Percentiles rank a stretch among this genome's conserved stretches.
Evolutionary conservation across 257 asterid genomes (phyloP).

Genomic region (Vinca minor): DNA sequence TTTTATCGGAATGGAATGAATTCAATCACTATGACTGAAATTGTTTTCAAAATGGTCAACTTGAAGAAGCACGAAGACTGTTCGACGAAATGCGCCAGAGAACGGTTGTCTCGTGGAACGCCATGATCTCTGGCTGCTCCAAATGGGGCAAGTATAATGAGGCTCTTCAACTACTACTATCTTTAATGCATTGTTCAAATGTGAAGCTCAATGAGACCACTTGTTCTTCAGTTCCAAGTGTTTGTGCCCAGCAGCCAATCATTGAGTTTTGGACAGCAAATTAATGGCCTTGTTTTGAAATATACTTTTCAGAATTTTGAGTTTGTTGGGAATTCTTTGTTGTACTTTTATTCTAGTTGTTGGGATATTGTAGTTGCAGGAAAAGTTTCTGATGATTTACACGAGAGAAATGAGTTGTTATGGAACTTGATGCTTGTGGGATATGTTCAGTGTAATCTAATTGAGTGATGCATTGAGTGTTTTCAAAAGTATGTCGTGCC

Average conservation of each 20-base stretch:
- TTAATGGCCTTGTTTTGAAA: conserved; percentile 57
- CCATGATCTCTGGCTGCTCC: conserved; percentile 63
- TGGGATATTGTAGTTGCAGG: conserved; percentile 35
- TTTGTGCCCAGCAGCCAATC: conserved; percentile 48
- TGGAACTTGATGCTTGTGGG: conserved; percentile 74
- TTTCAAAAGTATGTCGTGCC: conserved; percentile 49
- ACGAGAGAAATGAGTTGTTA: conserved; percentile 39
- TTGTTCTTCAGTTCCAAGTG: conserved; percentile 36
- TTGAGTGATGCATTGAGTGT: conserved; percentile 46
- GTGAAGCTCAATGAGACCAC: conserved; percentile 51
- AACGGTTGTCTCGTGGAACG: conserved; percentile 68
- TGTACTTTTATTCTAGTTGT: conserved; percentile 44
- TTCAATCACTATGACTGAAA: conserved; percentile 11
- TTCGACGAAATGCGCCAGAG: conserved; percentile 68
- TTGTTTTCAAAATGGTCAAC: conserved; percentile 32
- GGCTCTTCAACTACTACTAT: conserved; percentile 35
- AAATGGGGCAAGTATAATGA: conserved; percentile 30
- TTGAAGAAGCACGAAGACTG: conserved; percentile 43
- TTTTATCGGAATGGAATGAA: no score
- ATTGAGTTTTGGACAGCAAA: conserved; percentile 37
- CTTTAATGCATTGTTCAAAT: conserved; percentile 40
- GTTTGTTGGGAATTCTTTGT: conserved; percentile 54
- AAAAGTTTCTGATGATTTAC: conserved; percentile 47
- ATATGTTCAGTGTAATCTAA: conserved; percentile 47
- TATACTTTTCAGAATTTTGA: conserved; percentile 36